A percentile compares a stretch with the other conserved stretches of the same genome.
These are phyloP conservation scores for Cicer yamashitae DNA, from an alignment of 306 rosid genomes.

Conservation along the genomic window DNA sequence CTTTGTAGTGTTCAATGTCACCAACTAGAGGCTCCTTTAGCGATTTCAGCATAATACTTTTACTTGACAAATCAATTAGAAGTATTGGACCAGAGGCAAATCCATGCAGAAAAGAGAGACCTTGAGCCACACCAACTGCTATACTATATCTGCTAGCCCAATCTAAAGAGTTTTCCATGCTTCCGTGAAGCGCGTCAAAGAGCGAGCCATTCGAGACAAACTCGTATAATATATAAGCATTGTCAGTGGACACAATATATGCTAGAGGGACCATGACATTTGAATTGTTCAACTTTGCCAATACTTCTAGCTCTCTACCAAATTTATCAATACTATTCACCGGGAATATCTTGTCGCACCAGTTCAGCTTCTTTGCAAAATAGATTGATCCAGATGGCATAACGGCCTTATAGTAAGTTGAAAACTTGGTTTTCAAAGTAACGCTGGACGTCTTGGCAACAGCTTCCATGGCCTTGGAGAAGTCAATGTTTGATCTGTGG, in stretches of 20 bases:
- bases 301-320: slow-evolving; percentile 59
- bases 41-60: slow-evolving; percentile 81
- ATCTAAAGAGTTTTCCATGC: slow-evolving; percentile 59
- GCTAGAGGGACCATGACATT: slow-evolving; percentile 94
- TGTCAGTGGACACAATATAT: slow-evolving; percentile 67
- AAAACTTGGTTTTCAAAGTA: slow-evolving; percentile 76
- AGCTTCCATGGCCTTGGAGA: slow-evolving; percentile 75
- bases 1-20: slow-evolving; percentile 84
- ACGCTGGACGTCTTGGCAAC: slow-evolving; percentile 64
- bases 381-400: slow-evolving; percentile 82
- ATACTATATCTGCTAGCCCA: slow-evolving; percentile 90
- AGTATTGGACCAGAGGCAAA: slow-evolving; percentile 71
- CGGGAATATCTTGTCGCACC: slow-evolving; percentile 77
- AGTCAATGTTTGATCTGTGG: slow-evolving; percentile 76
- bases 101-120: slow-evolving; percentile 89
- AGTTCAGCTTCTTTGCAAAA: slow-evolving; percentile 82
- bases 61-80: slow-evolving; percentile 84
- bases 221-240: slow-evolving; percentile 73
- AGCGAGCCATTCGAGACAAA: slow-evolving; percentile 75
- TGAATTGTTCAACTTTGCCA: slow-evolving; percentile 85
- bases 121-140: slow-evolving; percentile 94
- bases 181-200: slow-evolving; percentile 72
- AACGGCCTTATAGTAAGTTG: slow-evolving; percentile 73
- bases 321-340: slow-evolving; percentile 64
- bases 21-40: slow-evolving; percentile 92